phyloP scores from a whole-genome alignment of 352 stramenopile species.

The Phytophthora megakarya region DNA sequence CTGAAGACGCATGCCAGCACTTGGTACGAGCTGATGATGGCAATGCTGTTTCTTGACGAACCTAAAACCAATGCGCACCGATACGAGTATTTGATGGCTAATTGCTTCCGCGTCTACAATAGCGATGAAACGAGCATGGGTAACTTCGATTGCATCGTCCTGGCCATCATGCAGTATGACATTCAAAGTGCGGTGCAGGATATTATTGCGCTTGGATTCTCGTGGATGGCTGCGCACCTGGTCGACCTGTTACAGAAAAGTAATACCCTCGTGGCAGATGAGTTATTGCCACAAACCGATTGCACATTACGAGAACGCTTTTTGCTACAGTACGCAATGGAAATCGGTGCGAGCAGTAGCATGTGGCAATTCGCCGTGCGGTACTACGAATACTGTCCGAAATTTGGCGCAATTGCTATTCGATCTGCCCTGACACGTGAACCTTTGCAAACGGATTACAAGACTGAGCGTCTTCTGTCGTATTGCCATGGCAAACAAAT shows the following conservation, averaged over 20 bases:
- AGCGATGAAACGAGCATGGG: slow-evolving; percentile 51
- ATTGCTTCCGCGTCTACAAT: slow-evolving; percentile 64
- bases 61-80: slow-evolving; percentile 75
- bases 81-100: slow-evolving; percentile 82
- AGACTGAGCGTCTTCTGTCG: slow-evolving; percentile 56
- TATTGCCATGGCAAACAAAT: slow-evolving; percentile 61
- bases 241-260: slow-evolving; percentile 65
- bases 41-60: slow-evolving; percentile 73
- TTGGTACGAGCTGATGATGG: slow-evolving; percentile 87
- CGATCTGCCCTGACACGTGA: slow-evolving; percentile 51
- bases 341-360: slow-evolving; percentile 56
- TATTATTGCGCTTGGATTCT: slow-evolving; percentile 67
- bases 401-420: slow-evolving; percentile 50
- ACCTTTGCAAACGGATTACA: slow-evolving; percentile 57
- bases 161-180: slow-evolving; percentile 80
- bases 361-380: slow-evolving; percentile 71
- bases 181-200: slow-evolving; percentile 70
- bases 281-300: slow-evolving; percentile 46
- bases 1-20: slow-evolving; percentile 46
- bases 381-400: slow-evolving; percentile 72
- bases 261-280: slow-evolving; percentile 48
- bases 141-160: slow-evolving; percentile 84
- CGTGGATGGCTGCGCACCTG: slow-evolving; percentile 78
- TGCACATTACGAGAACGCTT: slow-evolving; percentile 69
- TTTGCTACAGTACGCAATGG: slow-evolving; percentile 69